These are phyloP conservation scores for Tylopilus sp. DNA, from an alignment of 768 basidiomycete genomes.

Conservation along the genomic window DNA sequence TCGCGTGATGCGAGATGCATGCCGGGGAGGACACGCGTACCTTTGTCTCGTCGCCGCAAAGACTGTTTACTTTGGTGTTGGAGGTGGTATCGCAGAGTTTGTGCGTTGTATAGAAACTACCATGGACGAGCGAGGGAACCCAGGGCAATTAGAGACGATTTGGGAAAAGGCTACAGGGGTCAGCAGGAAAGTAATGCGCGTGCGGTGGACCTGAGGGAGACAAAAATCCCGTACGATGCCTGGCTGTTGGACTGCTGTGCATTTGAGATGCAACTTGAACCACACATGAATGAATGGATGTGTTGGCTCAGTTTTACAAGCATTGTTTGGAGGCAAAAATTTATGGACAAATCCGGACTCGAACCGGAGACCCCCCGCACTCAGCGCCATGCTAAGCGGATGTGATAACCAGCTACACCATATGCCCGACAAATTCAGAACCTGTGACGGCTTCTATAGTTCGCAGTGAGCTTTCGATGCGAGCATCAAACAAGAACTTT, in stretches of 20 bases:
- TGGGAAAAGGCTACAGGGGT: conserved; percentile 70
- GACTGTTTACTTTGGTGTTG: conserved; percentile 92
- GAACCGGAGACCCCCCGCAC: conserved; percentile 40
- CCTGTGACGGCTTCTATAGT: background rate
- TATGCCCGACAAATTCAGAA: conserved; percentile 27
- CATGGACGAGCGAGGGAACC: background rate
- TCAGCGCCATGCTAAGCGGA: conserved; percentile 36
- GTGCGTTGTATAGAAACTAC: conserved; percentile 41
- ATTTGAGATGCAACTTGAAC: too few species aligned
- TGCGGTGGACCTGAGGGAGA: conserved; percentile 45
- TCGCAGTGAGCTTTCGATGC: too few species aligned
- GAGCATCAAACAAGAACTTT: background rate
- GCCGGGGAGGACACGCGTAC: conserved; percentile 20
- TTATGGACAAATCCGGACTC: conserved; percentile 38
- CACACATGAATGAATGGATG: too few species aligned
- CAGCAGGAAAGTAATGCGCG: conserved; percentile 64
- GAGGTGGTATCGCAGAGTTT: conserved; percentile 82
- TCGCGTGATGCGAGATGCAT: conserved; percentile 43
- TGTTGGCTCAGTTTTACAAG: too few species aligned
- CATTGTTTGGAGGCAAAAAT: conserved; percentile 6
- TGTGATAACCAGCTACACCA: conserved; percentile 42
- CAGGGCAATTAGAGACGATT: conserved; percentile 52
- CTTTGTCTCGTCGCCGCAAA: conserved; percentile 85
- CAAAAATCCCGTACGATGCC: background rate
- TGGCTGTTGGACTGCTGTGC: too few species aligned